Evolutionary conservation across 306 rosid genomes (phyloP).

Genomic region (Vicia villosa): DNA sequence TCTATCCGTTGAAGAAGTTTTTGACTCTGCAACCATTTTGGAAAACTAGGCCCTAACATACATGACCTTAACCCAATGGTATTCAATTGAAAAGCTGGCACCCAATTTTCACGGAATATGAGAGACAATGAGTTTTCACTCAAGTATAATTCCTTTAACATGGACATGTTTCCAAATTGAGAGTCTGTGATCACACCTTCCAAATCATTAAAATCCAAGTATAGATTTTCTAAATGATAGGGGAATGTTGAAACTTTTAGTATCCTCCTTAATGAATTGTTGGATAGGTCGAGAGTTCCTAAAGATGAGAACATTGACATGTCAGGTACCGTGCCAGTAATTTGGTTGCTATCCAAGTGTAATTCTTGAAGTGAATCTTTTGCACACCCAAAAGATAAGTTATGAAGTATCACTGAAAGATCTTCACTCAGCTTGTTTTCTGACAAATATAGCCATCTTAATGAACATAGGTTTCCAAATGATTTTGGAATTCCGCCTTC

Average conservation of each 20-base stretch:
- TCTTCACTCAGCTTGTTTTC: too few species aligned
- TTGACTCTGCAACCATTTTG: constrained; percentile 24
- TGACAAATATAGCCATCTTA: too few species aligned
- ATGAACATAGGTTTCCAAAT: too few species aligned
- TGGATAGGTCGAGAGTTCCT: not conserved
- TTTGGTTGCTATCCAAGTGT: not conserved
- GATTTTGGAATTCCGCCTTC: too few species aligned
- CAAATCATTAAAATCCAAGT: not conserved
- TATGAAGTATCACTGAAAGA: not conserved
- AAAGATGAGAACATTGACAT: constrained; percentile 6
- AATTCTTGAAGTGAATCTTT: constrained; percentile 8
- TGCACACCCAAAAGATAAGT: constrained; percentile 20
- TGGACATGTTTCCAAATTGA: not conserved
- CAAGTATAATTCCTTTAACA: not conserved
- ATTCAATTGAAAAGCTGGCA: not conserved
- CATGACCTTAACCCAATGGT: not conserved
- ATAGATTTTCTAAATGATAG: not conserved
- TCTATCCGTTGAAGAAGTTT: not conserved
- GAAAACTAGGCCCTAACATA: constrained; percentile 17
- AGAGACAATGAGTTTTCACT: not conserved
- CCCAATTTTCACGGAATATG: constrained; percentile 2
- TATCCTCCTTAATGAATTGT: not conserved
- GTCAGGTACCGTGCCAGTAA: constrained; percentile 8
- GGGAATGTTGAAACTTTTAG: not conserved
- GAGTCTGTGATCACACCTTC: constrained; percentile 14